These are phyloP conservation scores for Corchorus capsularis DNA, from an alignment of 345 rosid genomes.

Conservation along the genomic window DNA sequence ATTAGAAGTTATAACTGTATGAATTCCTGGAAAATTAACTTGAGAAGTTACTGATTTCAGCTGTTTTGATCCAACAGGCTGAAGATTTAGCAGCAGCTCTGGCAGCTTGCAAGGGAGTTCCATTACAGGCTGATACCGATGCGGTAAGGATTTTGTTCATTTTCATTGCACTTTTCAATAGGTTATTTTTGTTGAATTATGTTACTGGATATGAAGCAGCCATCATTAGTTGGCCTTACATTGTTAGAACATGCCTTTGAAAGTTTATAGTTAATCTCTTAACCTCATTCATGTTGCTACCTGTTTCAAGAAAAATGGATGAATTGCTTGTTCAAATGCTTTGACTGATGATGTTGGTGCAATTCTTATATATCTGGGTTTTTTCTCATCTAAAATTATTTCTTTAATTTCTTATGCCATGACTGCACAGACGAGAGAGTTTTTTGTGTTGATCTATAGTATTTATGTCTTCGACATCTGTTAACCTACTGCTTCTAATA, in stretches of 20 bases:
- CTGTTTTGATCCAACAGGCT: conserved; percentile 58
- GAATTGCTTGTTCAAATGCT: background rate
- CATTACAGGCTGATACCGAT: conserved; percentile 53
- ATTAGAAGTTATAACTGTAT: background rate
- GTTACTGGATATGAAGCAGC: background rate
- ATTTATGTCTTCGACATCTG: background rate
- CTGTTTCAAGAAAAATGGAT: background rate
- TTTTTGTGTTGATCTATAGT: background rate
- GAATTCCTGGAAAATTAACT: conserved; percentile 3
- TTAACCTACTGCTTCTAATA: background rate
- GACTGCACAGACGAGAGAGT: conserved; percentile 7
- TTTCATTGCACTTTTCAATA: background rate
- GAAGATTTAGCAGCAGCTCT: conserved; percentile 84
- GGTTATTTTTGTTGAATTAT: background rate
- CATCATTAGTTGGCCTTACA: background rate
- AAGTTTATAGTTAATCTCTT: background rate
- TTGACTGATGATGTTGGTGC: background rate
- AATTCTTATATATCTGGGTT: background rate
- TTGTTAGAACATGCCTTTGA: conserved; percentile 10
- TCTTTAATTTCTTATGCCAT: background rate
- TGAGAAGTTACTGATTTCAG: conserved; percentile 16
- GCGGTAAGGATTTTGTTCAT: conserved; percentile 46
- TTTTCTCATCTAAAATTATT: background rate
- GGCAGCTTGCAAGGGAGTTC: conserved; percentile 76
- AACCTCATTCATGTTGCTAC: background rate